phyloP scores from a whole-genome alignment of 139 green algal genomes.

The Asterochloris erici region DNA sequence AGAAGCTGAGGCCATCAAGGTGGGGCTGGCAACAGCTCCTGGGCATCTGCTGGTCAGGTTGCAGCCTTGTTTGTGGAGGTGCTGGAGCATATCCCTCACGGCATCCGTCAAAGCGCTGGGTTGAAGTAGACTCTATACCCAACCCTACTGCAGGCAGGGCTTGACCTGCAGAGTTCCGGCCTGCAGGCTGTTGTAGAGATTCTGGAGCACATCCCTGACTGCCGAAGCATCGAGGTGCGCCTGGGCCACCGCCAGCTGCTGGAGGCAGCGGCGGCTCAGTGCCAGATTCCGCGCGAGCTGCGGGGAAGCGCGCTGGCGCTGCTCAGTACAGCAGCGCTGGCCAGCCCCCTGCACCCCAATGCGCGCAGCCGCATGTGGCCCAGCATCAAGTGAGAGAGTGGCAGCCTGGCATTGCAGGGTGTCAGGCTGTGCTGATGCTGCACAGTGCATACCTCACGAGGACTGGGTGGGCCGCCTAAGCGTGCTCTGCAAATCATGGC shows the following conservation, averaged over 20 bases:
- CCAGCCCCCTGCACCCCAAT: conserved; percentile 24
- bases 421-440: too few species aligned
- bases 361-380: conserved; percentile 50
- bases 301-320: conserved; percentile 37
- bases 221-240: conserved; percentile 40
- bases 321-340: conserved; percentile 37
- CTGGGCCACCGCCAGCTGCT: conserved; percentile 54
- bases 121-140: too few species aligned
- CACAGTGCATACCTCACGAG: too few species aligned
- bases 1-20: conserved; percentile 27
- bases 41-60: too few species aligned
- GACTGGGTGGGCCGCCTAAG: too few species aligned
- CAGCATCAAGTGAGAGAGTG: conserved; percentile 26
- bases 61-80: too few species aligned
- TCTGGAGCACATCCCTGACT: conserved; percentile 35
- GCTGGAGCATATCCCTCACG: conserved; percentile 5
- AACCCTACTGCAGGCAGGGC: too few species aligned
- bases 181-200: conserved; percentile 21
- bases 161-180: not conserved
- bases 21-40: not conserved
- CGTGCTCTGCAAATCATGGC: too few species aligned
- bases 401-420: too few species aligned
- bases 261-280: conserved; percentile 23
- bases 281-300: conserved; percentile 29
- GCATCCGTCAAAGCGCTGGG: too few species aligned